Percentiles rank a stretch among this genome's conserved stretches.
Evolutionary conservation across 108 stramenopile genomes (phyloP).

Genomic region (Nitzschia sp.): DNA sequence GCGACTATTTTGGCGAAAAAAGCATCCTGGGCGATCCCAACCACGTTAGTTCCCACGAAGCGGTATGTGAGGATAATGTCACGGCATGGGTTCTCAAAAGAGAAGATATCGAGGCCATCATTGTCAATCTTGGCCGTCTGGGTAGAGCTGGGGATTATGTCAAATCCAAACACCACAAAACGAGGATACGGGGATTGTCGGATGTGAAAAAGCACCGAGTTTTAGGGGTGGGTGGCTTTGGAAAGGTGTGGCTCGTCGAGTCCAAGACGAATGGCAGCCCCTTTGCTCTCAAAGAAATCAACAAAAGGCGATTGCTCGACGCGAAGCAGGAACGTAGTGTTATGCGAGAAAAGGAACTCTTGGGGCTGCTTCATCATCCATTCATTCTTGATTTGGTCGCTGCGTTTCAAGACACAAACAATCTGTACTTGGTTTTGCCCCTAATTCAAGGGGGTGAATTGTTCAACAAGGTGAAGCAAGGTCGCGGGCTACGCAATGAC

Average conservation of each 20-base stretch:
- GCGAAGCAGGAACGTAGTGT: conserved; percentile 59
- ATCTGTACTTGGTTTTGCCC: conserved; percentile 66
- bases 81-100: conserved; percentile 60
- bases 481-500: conserved; percentile 22
- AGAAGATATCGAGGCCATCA: conserved; percentile 56
- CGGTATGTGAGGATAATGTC: conserved; percentile 48
- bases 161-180: conserved; percentile 30
- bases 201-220: conserved; percentile 63
- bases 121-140: conserved; percentile 52
- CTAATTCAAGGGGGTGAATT: conserved; percentile 69
- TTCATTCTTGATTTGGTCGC: conserved; percentile 53
- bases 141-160: conserved; percentile 40
- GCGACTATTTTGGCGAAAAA: conserved; percentile 71
- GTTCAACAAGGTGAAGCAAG: conserved; percentile 30
- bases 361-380: conserved; percentile 60
- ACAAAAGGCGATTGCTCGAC: conserved; percentile 22
- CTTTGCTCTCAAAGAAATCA: conserved; percentile 36
- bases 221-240: conserved; percentile 80
- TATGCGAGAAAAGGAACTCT: conserved; percentile 53
- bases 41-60: conserved; percentile 38
- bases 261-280: conserved; percentile 33
- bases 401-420: conserved; percentile 56
- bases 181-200: conserved; percentile 29
- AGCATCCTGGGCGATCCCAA: conserved; percentile 19
- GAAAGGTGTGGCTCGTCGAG: conserved; percentile 75